phyloP scores from a whole-genome alignment of 306 rosid species.

The Vigna unguiculata region DNA sequence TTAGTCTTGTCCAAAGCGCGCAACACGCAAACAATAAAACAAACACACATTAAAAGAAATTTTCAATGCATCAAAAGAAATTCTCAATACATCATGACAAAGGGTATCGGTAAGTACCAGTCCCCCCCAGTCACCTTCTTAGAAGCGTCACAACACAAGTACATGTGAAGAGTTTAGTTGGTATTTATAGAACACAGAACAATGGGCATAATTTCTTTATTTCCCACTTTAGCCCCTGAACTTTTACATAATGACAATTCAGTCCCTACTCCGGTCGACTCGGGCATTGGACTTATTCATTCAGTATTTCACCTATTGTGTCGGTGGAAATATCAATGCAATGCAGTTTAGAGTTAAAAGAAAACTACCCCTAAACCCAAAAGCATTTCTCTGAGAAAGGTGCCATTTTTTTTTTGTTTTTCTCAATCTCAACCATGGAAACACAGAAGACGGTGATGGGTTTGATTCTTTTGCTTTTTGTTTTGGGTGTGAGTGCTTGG shows the following conservation, averaged over 20 bases:
- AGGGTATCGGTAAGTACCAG: neutral
- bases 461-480: slow-evolving; percentile 50
- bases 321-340: slow-evolving; percentile 42
- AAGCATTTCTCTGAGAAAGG: neutral
- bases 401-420: neutral
- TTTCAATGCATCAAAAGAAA: neutral
- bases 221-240: neutral
- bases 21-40: neutral
- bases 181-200: slow-evolving; percentile 3
- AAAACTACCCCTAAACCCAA: slow-evolving; percentile 23
- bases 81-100: neutral
- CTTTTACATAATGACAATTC: neutral
- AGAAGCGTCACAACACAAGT: neutral
- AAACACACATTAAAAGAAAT: neutral
- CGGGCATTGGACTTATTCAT: slow-evolving; percentile 1
- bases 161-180: neutral
- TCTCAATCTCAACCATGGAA: slow-evolving; percentile 54
- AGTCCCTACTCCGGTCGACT: neutral
- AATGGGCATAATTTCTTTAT: neutral
- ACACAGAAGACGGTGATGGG: slow-evolving; percentile 46
- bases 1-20: neutral
- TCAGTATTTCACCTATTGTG: slow-evolving; percentile 6
- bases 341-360: neutral
- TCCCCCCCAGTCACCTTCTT: neutral
- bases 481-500: slow-evolving; percentile 68